Conservation (phyloP, 2,329 filamentous ascomycete genomes). For the Apiospora malaysiana region DNA sequence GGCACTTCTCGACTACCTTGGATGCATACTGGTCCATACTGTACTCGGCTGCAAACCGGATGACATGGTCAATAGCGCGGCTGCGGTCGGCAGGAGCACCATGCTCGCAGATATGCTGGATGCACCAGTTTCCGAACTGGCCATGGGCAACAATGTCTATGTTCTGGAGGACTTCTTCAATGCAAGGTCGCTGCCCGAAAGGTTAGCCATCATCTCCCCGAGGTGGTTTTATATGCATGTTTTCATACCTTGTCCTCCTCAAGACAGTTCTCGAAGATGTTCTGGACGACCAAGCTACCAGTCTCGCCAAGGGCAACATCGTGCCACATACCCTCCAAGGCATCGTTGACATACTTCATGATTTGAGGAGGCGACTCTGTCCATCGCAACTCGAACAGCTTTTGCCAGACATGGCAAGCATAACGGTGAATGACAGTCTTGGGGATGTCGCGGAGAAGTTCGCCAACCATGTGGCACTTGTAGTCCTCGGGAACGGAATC, state of each 20-base stretch:
- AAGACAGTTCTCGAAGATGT: slow-evolving; percentile 98
- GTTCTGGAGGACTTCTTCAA: slow-evolving; percentile 92
- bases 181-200: slow-evolving; percentile 78
- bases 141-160: slow-evolving; percentile 97
- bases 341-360: slow-evolving; percentile 98
- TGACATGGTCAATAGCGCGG: slow-evolving; percentile 93
- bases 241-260: slow-evolving; percentile 91
- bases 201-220: not conserved
- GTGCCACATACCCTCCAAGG: slow-evolving; percentile 96
- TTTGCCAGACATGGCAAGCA: slow-evolving; percentile 99
- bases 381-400: slow-evolving; percentile 98
- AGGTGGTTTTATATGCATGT: not conserved
- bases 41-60: slow-evolving; percentile 92
- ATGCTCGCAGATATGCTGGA: slow-evolving; percentile 98
- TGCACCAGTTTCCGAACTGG: slow-evolving; percentile 99
- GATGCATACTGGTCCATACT: slow-evolving; percentile 99
- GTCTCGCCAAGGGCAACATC: slow-evolving; percentile 97
- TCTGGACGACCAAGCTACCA: slow-evolving; percentile 96
- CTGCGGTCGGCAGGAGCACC: slow-evolving; percentile 89
- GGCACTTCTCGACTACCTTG: slow-evolving; percentile 98
- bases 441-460: slow-evolving; percentile 90
- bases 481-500: slow-evolving; percentile 97
- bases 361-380: slow-evolving; percentile 93
- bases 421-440: slow-evolving; percentile 99
- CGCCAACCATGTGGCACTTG: slow-evolving; percentile 99